Evolutionary conservation across 23 red algal genomes (phyloP), one percentile per base, ranked within the genome.

Genomic region (Pyropia haitanensis): DNA sequence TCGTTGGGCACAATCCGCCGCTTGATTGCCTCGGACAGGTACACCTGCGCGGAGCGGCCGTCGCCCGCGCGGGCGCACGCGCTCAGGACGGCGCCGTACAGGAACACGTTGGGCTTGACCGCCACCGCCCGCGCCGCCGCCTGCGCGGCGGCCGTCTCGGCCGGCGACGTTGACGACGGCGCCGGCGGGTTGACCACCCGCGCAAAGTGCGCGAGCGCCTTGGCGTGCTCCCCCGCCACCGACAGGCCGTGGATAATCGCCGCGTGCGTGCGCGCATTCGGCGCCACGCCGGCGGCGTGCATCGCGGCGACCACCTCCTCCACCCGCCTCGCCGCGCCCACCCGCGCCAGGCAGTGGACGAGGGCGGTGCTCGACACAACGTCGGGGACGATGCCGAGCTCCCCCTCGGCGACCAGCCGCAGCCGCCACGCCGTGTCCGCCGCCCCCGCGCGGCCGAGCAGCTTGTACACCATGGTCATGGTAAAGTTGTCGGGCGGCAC

Each of bases 381-480:
- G 48, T 81, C 63, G 16, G 65, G 77, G 24, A 63, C 28, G 44
- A 81, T 71, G 9, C 29, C 30, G 65, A 71, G 71, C 20, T 19
- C 2, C 1, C 18, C 64, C 49, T 21, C 56, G 18, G 77, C 77
- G 22, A 51, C 17, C 20, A 19, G 9, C 51, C 62, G 33, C 33
- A 81, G 71, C 53, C 60, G 19, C 24, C 27, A 56, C 2, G 65
- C 64, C 56, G 51, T 75, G 49, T 49, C 49, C 16, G 27, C 26
- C 30, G 30, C 60, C 16, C 51, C 46, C 10, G 53, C 53, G 31
- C 29, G 52, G 19, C 58, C 79, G 50, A 68, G 68, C 68, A 84
- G 56, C 19, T 67, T 59, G 22, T 67, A 84, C 68, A 84, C 32
- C 34, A 73, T 74, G 12, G 79, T 75, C 68, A 84, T 74, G 16